Conservation (phyloP, 768 basidiomycete genomes). For the Leccinum disarticulatum region DNA sequence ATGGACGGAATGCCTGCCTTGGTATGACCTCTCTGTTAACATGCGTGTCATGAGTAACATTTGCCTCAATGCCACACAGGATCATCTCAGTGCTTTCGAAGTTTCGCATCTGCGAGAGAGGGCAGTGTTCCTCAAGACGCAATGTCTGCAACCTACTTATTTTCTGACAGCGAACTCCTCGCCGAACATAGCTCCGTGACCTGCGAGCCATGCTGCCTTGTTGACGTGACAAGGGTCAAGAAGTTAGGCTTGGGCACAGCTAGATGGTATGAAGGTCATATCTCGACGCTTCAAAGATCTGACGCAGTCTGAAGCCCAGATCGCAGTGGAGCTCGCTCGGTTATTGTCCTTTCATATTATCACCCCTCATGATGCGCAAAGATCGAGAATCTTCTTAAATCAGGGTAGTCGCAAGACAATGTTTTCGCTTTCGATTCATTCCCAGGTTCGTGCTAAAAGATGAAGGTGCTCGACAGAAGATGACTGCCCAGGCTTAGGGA, state of each 20-base stretch:
- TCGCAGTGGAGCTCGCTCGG: conserved; percentile 53
- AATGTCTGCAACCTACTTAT: conserved; percentile 51
- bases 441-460: conserved; percentile 54
- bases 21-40: background rate
- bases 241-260: conserved; percentile 31
- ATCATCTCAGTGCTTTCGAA: conserved; percentile 78
- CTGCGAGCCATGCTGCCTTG: conserved; percentile 34
- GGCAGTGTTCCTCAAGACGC: conserved; percentile 61
- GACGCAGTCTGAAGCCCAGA: conserved; percentile 37
- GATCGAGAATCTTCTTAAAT: conserved; percentile 61
- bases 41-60: background rate
- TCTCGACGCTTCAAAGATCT: background rate
- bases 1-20: no score
- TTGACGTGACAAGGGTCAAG: conserved; percentile 40
- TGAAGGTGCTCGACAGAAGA: background rate
- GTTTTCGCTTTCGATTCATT: conserved; percentile 82
- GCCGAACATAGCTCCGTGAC: conserved; percentile 51
- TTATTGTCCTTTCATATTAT: conserved; percentile 62
- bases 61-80: conserved; percentile 57
- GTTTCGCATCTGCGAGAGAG: conserved; percentile 51
- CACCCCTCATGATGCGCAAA: conserved; percentile 78
- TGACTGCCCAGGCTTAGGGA: conserved; percentile 48
- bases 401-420: conserved; percentile 53
- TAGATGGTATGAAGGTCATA: conserved; percentile 30
- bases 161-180: conserved; percentile 43